Evolutionary conservation across 2,329 filamentous ascomycete species (phyloP), one percentile per base, ranked within the genome.

Genomic region (Cladosporium sp.): DNA sequence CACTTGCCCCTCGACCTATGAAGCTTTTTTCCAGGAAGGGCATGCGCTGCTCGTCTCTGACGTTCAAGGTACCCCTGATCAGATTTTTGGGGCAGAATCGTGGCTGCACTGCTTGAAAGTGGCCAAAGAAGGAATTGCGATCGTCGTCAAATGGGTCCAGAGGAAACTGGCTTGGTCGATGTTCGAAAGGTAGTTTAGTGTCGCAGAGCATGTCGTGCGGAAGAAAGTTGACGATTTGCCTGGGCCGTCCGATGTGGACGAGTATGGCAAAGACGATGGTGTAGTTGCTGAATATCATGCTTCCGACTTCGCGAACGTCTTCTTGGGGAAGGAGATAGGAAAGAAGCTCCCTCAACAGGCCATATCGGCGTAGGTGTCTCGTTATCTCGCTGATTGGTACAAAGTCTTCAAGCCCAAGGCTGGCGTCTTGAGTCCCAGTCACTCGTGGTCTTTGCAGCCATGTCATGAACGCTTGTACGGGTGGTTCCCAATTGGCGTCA

Each of bases 241-340:
- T 13, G 37, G 33, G 19, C 3, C 35, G n/a, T 13, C 22, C 46
- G 9, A 49, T 49, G 2, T 6, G 9, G 2, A 49, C 16, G 9
- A 49, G 37, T 13, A 49, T 49, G 31, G 46, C 46, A 16, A 49
- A 49, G 9, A 49, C 46, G 10, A 33, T 19, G n/a, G 35, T 41
- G 22, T 49, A 41, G 14, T 11, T 18, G 9, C 14, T 22, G 7
- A 49, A 7, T 9, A 49, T 43, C 13, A 19, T 13, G 19, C 22
- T 43, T 10, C 18, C 9, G 8, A 31, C 19, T 43, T 9, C 14
- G 42, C 18, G 18, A 11, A 37, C 34, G 34, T 14, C 18, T 28
- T 19, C 14, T 43, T 28, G 7, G 42, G 18, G 9, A 13, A 19
- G 7, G 19, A 19, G 14, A 14, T 1, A 11, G 10, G 10, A 13